Base-by-base conservation (phyloP, 805 yeast genomes). In the Sugiyamaella mastotermitis region DNA sequence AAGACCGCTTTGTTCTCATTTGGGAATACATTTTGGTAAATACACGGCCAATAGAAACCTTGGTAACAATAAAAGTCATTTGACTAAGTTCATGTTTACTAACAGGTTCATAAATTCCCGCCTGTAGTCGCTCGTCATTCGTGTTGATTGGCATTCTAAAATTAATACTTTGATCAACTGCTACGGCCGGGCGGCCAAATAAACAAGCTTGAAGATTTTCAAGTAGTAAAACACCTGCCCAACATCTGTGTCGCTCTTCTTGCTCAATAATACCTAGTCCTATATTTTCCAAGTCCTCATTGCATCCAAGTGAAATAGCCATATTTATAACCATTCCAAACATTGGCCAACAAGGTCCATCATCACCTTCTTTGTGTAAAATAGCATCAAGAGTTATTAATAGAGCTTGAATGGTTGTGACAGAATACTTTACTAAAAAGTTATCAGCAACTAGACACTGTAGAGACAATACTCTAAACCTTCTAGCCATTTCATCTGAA, bases 181-280 rank as follows among this genome's bases (percentile, higher is more conserved):
- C 22, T n/a, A 39, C 13, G 23, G 31, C 18, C 16, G 43, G 43
- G 9, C 43, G 35, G 35, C 43, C 43, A 40, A 40, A 40, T 24
- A 35, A 20, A 24, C 43, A 40, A 3, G 33, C n/a, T n/a, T 32
- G 41, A n/a, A 41, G 34, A 17, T 30, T 38, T 16, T 41, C 45
- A 30, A 41, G 16, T 20, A 38, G 34, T 24, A 41, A 30, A 10
- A 41, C 26, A 5, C 38, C 38, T 15, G 42, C 41, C 41, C 39
- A 41, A n/a, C 41, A 33, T 10, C 45, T 14, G 10, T 23, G 37
- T 13, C 35, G 34, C 16, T 28, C 41, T 24, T 32, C 41, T 8
- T 34, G 32, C 28, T 33, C 31, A 10, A 34, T 28, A 11, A 26
- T 20, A 23, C 20, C 24, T 27, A 38, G 42, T 9, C 14, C 30